Percentiles rank a stretch among this genome's conserved stretches.
phyloP scores from a whole-genome alignment of 2,329 filamentous ascomycete genomes.

The Graphilbum sp. region DNA sequence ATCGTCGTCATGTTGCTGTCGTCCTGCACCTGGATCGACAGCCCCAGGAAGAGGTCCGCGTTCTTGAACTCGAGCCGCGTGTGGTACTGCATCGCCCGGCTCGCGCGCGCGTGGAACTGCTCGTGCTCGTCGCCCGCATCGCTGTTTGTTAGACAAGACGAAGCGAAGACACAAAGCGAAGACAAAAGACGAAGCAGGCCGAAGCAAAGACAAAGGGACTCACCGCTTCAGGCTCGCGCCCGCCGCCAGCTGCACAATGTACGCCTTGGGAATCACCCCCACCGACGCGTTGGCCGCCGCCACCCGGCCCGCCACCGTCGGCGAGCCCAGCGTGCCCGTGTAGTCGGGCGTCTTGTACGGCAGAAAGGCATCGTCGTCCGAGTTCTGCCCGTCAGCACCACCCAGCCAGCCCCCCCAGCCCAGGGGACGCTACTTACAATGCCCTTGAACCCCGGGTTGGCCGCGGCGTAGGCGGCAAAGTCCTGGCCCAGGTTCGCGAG shows the following conservation, averaged over 20 bases:
- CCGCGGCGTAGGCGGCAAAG: background rate
- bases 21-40: background rate
- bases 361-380: background rate
- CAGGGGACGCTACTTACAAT: background rate
- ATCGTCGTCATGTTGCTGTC: background rate
- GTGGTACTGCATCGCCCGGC: background rate
- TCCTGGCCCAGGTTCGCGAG: background rate
- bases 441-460: background rate
- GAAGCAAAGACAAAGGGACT: no score
- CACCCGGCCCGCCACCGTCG: background rate
- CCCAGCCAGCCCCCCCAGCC: no score
- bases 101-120: background rate
- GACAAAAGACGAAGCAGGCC: no score
- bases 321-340: background rate
- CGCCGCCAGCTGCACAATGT: background rate
- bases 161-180: no score
- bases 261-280: background rate
- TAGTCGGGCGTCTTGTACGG: background rate
- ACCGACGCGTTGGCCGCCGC: background rate
- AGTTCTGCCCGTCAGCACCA: background rate
- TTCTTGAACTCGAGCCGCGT: background rate
- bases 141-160: background rate
- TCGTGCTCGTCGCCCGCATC: background rate
- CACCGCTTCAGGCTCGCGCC: background rate
- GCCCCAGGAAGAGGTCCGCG: background rate